Conservation (phyloP, 306 rosid species). For the Trifolium subterraneum region DNA sequence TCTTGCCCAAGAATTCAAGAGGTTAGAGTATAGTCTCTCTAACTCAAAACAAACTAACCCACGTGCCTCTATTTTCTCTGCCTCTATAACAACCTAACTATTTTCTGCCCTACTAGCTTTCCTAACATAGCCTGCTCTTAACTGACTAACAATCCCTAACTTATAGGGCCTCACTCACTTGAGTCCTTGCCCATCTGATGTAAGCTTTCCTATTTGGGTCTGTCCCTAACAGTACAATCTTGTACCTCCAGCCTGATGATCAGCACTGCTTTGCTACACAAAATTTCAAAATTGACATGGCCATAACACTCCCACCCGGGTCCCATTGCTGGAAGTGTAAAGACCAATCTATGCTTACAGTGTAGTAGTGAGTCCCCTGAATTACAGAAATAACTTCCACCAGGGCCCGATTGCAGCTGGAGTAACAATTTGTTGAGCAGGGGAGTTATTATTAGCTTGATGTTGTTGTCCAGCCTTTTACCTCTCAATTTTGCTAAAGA, state of each 20-base stretch:
- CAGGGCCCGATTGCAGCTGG: not conserved
- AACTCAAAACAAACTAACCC: constrained; percentile 1
- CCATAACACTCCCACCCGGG: not conserved
- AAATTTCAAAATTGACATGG: not conserved
- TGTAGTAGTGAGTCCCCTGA: not conserved
- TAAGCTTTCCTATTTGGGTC: not conserved
- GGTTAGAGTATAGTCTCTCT: not conserved
- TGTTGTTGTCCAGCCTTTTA: not conserved
- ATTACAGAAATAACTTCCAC: not conserved
- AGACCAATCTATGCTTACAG: not conserved
- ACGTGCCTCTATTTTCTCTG: constrained; percentile 6
- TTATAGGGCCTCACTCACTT: not conserved
- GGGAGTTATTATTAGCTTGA: not conserved
- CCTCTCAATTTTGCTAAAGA: not conserved
- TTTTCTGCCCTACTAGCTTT: not conserved
- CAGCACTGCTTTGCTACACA: not conserved
- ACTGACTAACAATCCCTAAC: constrained; percentile 1
- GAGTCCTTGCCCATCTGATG: constrained; percentile 11
- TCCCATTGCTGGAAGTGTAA: not conserved
- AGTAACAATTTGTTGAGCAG: constrained; percentile 4
- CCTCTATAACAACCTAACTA: not conserved
- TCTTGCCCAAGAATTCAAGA: not conserved
- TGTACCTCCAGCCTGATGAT: not conserved
- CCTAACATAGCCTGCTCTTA: not conserved
- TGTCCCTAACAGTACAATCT: not conserved